Evolutionary conservation across 2,329 filamentous ascomycete species (phyloP).

Genomic region (Talaromyces funiculosus): DNA sequence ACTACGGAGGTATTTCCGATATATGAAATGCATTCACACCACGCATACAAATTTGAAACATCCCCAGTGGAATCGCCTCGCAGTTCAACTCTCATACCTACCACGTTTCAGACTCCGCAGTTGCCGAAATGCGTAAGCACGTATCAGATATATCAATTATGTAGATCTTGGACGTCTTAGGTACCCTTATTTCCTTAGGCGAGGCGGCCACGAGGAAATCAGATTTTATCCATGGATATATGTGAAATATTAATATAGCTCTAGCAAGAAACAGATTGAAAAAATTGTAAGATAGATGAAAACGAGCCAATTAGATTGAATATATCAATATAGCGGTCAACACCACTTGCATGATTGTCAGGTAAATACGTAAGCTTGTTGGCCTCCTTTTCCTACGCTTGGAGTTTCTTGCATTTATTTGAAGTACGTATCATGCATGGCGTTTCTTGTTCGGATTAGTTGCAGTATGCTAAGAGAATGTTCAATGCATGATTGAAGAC

Average conservation of each 20-base stretch:
- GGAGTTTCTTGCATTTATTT: background rate
- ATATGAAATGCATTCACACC: background rate
- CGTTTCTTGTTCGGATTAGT: background rate
- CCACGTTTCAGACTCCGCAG: background rate
- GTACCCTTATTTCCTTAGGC: background rate
- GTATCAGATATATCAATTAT: background rate
- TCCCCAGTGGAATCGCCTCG: background rate
- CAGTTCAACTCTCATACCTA: background rate
- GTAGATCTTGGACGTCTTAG: background rate
- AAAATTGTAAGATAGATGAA: background rate
- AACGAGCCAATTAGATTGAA: background rate
- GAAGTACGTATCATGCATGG: background rate
- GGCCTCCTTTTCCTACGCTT: background rate
- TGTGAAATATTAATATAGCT: background rate
- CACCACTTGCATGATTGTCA: background rate
- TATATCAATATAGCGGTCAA: background rate
- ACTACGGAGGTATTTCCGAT: background rate
- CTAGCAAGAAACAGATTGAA: background rate
- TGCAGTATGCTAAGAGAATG: background rate
- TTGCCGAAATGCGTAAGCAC: background rate
- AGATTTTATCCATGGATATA: background rate
- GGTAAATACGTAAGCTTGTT: background rate
- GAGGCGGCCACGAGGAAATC: background rate
- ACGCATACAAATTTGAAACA: background rate
- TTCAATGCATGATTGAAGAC: background rate